Evolutionary conservation across 306 rosid species (phyloP), one percentile per base, ranked within the genome.

Genomic region (Acacia melanoxylon): DNA sequence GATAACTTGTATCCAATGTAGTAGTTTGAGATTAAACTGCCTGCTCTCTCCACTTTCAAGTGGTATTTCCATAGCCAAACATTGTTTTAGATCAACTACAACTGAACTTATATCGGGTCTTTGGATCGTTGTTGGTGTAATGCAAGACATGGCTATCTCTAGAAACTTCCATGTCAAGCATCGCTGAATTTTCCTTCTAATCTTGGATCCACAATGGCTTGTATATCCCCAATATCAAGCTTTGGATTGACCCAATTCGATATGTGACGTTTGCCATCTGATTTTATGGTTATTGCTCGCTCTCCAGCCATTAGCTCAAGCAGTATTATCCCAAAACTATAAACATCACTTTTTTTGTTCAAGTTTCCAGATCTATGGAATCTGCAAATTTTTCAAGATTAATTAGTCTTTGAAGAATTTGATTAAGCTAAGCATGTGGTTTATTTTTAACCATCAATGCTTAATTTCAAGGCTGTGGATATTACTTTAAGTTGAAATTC

Each of bases 271-370:
- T 10, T 17, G 19, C n/a, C 56, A 20, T 17, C 44, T 0, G 71
- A 16, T 4, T 66, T 46, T 68, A 58, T 46, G 46, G 10, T 20
- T 35, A 84, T 35, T 58, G 87, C 74, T 24, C 81, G 24, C 2
- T 4, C 49, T 3, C 84, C 78, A 9, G 83, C 75, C 35, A 84
- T 68, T 4, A 84, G 54, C 78, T 79, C 78, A 22, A 74, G 69
- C 19, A 84, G 72, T 33, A 79, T 46, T 33, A 84, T 75, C 42
- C 87, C 84, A 44, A 84, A 79, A 37, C 87, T 79, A 46, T 27
- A 62, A 12, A 62, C 20, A 31, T 65, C 69, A 31, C 69, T 65
- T 2, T 15, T 4, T 5, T 29, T 62, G 17, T 65, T 7, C 41
- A 65, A 14, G 41, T 31, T 65, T 31, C 37, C 37, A 5, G 20